phyloP scores from a whole-genome alignment of 2,329 filamentous ascomycete genomes.

The Penicillium sp. region DNA sequence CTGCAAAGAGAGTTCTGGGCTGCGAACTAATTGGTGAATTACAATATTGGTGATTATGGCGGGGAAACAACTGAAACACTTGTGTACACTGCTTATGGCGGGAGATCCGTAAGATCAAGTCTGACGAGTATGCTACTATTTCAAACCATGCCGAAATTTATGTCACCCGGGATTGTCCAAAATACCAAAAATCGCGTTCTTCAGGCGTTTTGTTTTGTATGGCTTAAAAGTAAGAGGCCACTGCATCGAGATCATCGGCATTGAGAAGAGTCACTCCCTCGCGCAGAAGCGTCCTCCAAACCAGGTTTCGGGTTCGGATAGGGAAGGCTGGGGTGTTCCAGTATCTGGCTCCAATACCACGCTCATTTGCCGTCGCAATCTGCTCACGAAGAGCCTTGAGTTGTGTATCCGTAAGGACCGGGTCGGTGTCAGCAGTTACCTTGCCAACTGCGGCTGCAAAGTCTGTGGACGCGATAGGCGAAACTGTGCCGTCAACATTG shows the following conservation, averaged over 20 bases:
- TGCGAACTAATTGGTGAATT: too few relatives aligned
- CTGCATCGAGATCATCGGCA: conserved; percentile 62
- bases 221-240: conserved; percentile 38
- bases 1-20: background rate
- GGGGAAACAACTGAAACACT: background rate
- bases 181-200: background rate
- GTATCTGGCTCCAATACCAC: conserved; percentile 61
- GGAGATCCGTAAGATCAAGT: background rate
- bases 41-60: background rate
- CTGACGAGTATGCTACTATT: background rate
- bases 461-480: conserved; percentile 56
- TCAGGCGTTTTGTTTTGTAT: background rate
- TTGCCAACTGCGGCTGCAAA: conserved; percentile 47
- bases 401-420: conserved; percentile 41
- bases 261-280: conserved; percentile 64
- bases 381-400: conserved; percentile 53
- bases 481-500: conserved; percentile 50
- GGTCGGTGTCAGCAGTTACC: conserved; percentile 38
- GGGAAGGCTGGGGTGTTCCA: conserved; percentile 65
- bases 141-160: background rate
- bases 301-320: conserved; percentile 56
- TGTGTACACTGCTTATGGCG: background rate
- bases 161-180: too few relatives aligned
- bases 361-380: conserved; percentile 54
- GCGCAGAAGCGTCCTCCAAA: conserved; percentile 59